Evolutionary conservation across 352 stramenopile genomes (phyloP).

Genomic region (Phytophthora brassicae): DNA sequence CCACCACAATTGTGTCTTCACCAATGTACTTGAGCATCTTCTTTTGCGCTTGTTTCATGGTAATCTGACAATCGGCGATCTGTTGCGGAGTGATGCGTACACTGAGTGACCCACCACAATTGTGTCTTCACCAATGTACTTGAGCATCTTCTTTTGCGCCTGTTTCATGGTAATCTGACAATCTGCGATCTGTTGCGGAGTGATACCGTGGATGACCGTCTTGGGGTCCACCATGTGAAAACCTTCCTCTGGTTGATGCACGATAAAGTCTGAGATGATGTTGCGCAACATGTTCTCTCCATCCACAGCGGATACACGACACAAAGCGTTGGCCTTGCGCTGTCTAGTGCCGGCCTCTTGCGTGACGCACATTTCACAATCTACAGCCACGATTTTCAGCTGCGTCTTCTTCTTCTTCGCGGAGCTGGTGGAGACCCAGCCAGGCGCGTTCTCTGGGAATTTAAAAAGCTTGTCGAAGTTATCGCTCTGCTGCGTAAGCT

Average conservation of each 20-base stretch:
- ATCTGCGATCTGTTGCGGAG: conserved; percentile 58
- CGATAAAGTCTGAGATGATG: conserved; percentile 79
- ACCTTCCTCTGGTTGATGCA: conserved; percentile 74
- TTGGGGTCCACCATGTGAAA: conserved; percentile 72
- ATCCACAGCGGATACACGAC: conserved; percentile 79
- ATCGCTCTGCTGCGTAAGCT: conserved; percentile 59
- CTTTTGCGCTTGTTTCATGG: conserved; percentile 74
- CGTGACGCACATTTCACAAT: conserved; percentile 89
- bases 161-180: conserved; percentile 77
- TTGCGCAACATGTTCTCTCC: conserved; percentile 73
- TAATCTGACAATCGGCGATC: conserved; percentile 78
- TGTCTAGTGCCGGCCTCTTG: conserved; percentile 23
- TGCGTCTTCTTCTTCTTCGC: conserved; percentile 68
- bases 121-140: conserved; percentile 81
- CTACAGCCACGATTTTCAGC: conserved; percentile 73
- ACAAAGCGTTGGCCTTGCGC: conserved; percentile 62
- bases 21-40: conserved; percentile 85
- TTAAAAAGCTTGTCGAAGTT: conserved; percentile 62
- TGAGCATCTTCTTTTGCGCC: conserved; percentile 82
- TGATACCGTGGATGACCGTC: conserved; percentile 87
- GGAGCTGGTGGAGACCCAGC: conserved; percentile 62
- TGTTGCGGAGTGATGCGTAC: conserved; percentile 69
- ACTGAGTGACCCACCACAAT: conserved; percentile 87
- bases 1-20: conserved; percentile 81
- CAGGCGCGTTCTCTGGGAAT: conserved; percentile 42